Percentiles rank a stretch among this genome's conserved stretches.
phyloP scores from a whole-genome alignment of 345 rosid species.

The Salix exigua region DNA sequence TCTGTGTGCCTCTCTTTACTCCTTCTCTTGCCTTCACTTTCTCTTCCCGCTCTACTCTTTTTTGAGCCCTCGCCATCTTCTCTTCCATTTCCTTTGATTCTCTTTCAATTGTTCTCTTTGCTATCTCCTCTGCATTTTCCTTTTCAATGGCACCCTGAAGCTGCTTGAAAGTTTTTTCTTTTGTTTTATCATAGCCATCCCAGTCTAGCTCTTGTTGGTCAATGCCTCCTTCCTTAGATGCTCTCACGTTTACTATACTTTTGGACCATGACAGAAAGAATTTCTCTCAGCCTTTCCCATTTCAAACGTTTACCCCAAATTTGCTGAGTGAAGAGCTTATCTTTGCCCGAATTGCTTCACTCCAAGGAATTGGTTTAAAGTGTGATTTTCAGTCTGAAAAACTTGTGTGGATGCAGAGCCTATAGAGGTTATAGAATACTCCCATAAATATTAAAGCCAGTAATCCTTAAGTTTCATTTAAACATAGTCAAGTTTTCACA shows the following conservation, averaged over 20 bases:
- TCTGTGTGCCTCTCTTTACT: slow-evolving; percentile 26
- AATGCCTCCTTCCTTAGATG: slow-evolving; percentile 64
- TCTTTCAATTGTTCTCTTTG: slow-evolving; percentile 39
- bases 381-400: slow-evolving; percentile 10
- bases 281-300: slow-evolving; percentile 37
- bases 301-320: slow-evolving; percentile 63
- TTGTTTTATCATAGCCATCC: slow-evolving; percentile 60
- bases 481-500: neutral
- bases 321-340: slow-evolving; percentile 51
- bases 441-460: neutral
- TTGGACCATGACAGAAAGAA: slow-evolving; percentile 49
- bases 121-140: slow-evolving; percentile 43
- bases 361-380: slow-evolving; percentile 32
- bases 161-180: slow-evolving; percentile 43
- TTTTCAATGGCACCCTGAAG: slow-evolving; percentile 41
- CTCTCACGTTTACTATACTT: slow-evolving; percentile 54
- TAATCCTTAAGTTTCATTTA: neutral
- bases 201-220: slow-evolving; percentile 59
- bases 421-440: neutral
- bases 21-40: slow-evolving; percentile 36
- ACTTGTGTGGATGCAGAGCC: neutral
- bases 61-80: slow-evolving; percentile 48
- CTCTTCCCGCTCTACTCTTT: slow-evolving; percentile 47
- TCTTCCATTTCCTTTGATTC: slow-evolving; percentile 49
- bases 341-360: slow-evolving; percentile 65